Evolutionary conservation across 805 yeast species (phyloP), one percentile per base, ranked within the genome.

Genomic region (Barnettozyma siamensis): DNA sequence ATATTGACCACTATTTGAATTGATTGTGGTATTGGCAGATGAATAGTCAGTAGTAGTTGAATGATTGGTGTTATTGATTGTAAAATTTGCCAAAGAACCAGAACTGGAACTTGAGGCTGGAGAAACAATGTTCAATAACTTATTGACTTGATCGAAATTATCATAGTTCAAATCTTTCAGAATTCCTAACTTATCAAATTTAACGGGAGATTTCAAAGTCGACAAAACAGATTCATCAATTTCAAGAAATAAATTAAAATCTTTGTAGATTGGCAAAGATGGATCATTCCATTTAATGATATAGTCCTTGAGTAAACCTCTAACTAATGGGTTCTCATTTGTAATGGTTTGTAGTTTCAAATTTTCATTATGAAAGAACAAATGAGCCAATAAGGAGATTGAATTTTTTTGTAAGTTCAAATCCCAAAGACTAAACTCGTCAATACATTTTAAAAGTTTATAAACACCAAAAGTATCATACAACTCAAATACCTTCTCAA

Each of bases 381-480:
- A 27, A 46, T 62, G 64, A 41, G 58, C 53, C 37, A 66, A 41
- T 5, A 65, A 28, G 7, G 44, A 45, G 3, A 64, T 51, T 15
- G 63, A 59, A 4, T 56, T 38, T 18, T 40, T 44, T 38, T 67
- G 70, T 31, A 73, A 37, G 4, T 46, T 47, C 35, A 70, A 41
- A 44, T 67, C 69, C 15, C 53, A 57, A 9, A 51, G 39, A 21
- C 72, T 63, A 9, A 64, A 42, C 15, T 52, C 51, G 12, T 53
- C 49, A 10, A 62, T 55, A 28, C 66, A 65, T 40, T 61, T 64
- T 15, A 72, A 44, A 0, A 67, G 35, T 44, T 59, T 62, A 40
- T 55, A 63, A 13, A 65, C 42, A 1, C 66, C 60, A 27, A 65
- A 50, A 32, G 66, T 54, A 12, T 68, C 68, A 49, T 68, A 64